Base-by-base conservation (phyloP, 2,329 filamentous ascomycete species). In the Colletotrichum graminicola region DNA sequence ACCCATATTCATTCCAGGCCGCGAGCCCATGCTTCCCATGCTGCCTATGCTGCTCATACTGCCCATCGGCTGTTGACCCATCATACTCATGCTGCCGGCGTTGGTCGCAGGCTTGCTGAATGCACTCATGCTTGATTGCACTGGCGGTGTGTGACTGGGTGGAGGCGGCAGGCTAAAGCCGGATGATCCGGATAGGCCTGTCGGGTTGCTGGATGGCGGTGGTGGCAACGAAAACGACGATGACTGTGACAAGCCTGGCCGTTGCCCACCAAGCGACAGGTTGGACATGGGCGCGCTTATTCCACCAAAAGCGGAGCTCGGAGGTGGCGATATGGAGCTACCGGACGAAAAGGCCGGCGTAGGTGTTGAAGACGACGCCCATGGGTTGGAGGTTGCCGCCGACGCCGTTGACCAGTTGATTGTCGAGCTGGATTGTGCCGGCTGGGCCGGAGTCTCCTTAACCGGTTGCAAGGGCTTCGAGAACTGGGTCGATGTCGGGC, bases 401-500 rank as follows among this genome's bases (percentile, higher is more conserved):
- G 82, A 76, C 7, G 83, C 77, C 64, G 87, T 78, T 21, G 85
- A 80, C 88, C 88, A 88, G 80, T 89, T 85, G 67, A 89, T 82
- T 21, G 84, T 83, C 0, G 84, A 80, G 7, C 79, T 76, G 1
- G 78, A 73, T 29, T 66, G 66, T 16, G 76, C 72, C 32, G 68
- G 75, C 41, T 54, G 72, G 18, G 74, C 76, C 12, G 74, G 71
- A 55, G 71, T 74, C 29, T 72, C 59, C 51, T 62, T 74, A 55
- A 77, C 73, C 61, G 87, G 86, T 66, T 87, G 87, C 39, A 90
- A 78, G 0, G 90, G 89, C 72, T 91, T 85, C 2, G 89, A 91
- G 77, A 86, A 91, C 78, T 92, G 90, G 1, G 90, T 91, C 18
- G 86, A 82, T 4, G 87, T 86, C 0, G 90, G 90, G 1, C 86